A percentile compares a stretch with the other conserved stretches of the same genome.
These are phyloP conservation scores for Silene vulgaris DNA, from an alignment of 179 eudicot species.

Conservation along the genomic window DNA sequence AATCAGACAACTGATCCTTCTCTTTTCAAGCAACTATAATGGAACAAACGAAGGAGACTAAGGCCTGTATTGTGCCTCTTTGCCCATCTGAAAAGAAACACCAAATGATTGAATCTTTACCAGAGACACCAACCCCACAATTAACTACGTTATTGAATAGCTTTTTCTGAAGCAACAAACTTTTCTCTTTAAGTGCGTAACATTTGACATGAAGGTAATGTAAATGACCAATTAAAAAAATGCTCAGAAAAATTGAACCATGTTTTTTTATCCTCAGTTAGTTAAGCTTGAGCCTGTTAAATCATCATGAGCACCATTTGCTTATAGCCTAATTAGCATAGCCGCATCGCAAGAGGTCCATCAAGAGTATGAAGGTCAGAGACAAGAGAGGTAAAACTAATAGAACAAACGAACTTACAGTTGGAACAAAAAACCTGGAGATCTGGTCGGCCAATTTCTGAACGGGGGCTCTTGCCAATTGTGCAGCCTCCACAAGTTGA, in stretches of 20 bases:
- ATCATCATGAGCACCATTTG: not conserved
- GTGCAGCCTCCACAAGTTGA: slow-evolving; percentile 92
- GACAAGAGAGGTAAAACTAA: not conserved
- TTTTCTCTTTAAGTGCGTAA: no score
- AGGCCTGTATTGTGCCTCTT: not conserved
- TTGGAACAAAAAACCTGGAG: slow-evolving; percentile 79
- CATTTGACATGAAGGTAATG: no score
- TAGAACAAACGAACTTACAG: slow-evolving; percentile 42
- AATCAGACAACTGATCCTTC: not conserved
- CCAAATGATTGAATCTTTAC: slow-evolving; percentile 5
- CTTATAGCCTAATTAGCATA: not conserved
- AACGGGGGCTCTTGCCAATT: slow-evolving; percentile 93
- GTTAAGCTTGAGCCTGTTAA: not conserved
- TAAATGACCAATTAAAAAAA: no score
- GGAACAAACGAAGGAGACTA: not conserved
- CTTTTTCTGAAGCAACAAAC: not conserved
- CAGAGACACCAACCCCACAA: not conserved
- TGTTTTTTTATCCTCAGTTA: not conserved
- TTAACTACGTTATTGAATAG: not conserved
- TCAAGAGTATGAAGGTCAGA: slow-evolving; percentile 1
- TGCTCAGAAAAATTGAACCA: no score
- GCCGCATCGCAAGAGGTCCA: not conserved
- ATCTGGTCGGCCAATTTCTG: slow-evolving; percentile 95
- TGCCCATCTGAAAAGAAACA: not conserved
- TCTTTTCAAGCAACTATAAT: not conserved